Conservation (phyloP, 2,329 filamentous ascomycete genomes). For the Raffaelea arxii region DNA sequence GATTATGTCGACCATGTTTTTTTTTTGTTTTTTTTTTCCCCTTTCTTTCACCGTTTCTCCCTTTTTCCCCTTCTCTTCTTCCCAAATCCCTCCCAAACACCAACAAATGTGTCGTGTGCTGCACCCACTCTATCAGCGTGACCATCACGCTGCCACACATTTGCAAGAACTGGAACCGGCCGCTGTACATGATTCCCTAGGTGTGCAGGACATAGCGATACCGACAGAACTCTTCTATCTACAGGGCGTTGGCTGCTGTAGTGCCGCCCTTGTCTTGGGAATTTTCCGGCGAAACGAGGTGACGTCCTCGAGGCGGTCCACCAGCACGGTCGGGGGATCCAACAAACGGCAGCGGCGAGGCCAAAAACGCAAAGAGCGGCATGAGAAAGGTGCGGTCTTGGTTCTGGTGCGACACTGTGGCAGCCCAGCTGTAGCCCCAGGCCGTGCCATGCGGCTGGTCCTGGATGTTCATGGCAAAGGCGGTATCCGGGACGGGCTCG, state of each 20-base stretch:
- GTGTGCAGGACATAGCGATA: constrained; percentile 43
- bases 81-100: constrained; percentile 27
- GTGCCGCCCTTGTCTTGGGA: constrained; percentile 39
- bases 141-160: constrained; percentile 38
- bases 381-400: constrained; percentile 34
- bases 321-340: constrained; percentile 28
- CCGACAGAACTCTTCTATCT: constrained; percentile 39
- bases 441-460: constrained; percentile 34
- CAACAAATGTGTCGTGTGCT: constrained; percentile 39
- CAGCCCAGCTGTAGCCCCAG: constrained; percentile 37
- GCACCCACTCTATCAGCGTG: constrained; percentile 36
- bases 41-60: neutral
- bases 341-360: constrained; percentile 42
- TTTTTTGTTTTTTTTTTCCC: neutral
- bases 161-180: constrained; percentile 40
- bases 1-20: constrained; percentile 30
- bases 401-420: constrained; percentile 22
- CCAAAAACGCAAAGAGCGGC: constrained; percentile 47
- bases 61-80: constrained; percentile 6
- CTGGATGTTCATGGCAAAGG: constrained; percentile 42
- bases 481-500: constrained; percentile 35
- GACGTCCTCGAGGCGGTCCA: constrained; percentile 25
- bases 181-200: constrained; percentile 44
- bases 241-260: constrained; percentile 31
- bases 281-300: constrained; percentile 22